Conservation (phyloP, 2,329 filamentous ascomycete genomes). For the Metarhizium guizhouense region DNA sequence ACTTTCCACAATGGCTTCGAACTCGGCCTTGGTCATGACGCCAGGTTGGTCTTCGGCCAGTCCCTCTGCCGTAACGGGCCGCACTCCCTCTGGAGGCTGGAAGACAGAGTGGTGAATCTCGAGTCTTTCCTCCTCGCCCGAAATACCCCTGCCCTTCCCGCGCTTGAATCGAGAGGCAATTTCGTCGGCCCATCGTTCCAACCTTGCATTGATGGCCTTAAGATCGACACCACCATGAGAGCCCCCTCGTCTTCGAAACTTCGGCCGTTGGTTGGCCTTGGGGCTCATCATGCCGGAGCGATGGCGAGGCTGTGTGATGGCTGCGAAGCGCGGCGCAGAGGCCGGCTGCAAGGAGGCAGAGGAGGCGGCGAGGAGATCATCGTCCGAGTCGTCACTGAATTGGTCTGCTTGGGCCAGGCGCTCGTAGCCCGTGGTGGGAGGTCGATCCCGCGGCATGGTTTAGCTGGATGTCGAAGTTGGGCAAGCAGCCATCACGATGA, state of each 20-base stretch:
- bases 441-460: slow-evolving; percentile 57
- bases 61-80: slow-evolving; percentile 67
- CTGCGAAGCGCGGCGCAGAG: slow-evolving; percentile 55
- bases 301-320: slow-evolving; percentile 51
- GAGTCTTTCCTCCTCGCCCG: slow-evolving; percentile 70
- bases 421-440: slow-evolving; percentile 74
- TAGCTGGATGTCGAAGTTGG: not conserved
- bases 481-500: slow-evolving; percentile 2
- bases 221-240: slow-evolving; percentile 91
- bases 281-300: slow-evolving; percentile 52
- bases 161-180: slow-evolving; percentile 97
- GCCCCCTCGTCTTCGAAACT: slow-evolving; percentile 37
- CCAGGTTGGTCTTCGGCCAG: slow-evolving; percentile 57
- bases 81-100: slow-evolving; percentile 79
- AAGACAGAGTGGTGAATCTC: slow-evolving; percentile 98
- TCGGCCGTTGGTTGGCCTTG: slow-evolving; percentile 30
- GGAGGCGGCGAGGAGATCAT: slow-evolving; percentile 46
- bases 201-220: slow-evolving; percentile 91
- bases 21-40: slow-evolving; percentile 68
- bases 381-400: slow-evolving; percentile 62
- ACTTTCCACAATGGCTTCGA: slow-evolving; percentile 81
- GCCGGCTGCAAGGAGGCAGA: slow-evolving; percentile 48
- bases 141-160: slow-evolving; percentile 61
- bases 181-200: slow-evolving; percentile 96
- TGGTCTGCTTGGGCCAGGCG: slow-evolving; percentile 76